phyloP scores from a whole-genome alignment of 225 moss, liverwort and hornwort genomes.

The Straminergon stramineum region DNA sequence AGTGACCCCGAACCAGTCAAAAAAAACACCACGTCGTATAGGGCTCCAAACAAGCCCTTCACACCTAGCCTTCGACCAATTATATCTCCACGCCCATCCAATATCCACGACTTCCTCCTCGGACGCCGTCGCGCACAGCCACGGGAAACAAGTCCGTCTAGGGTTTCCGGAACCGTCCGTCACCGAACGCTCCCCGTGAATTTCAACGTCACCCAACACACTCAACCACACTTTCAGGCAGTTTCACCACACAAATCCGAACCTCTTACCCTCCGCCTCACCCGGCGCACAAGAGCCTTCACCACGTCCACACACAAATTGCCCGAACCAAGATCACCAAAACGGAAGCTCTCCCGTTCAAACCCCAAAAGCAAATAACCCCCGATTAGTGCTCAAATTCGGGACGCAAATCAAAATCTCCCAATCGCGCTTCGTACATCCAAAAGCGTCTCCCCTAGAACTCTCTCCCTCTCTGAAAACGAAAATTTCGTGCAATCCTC shows the following conservation, averaged over 20 bases:
- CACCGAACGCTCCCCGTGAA: neutral
- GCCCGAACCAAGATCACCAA: neutral
- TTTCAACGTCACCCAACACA: neutral
- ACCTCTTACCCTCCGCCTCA: neutral
- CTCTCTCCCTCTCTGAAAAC: neutral
- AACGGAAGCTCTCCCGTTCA: neutral
- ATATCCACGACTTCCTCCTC: neutral
- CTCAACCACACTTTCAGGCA: neutral
- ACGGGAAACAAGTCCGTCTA: neutral
- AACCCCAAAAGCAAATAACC: neutral
- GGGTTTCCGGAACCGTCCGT: constrained; percentile 8
- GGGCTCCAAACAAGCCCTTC: neutral
- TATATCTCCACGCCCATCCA: neutral
- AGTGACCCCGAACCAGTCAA: neutral
- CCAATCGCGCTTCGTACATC: neutral
- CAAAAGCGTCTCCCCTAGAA: neutral
- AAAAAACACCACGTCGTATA: neutral
- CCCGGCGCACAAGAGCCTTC: neutral
- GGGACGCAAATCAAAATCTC: neutral
- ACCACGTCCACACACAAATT: neutral
- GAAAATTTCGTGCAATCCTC: neutral
- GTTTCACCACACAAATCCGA: neutral
- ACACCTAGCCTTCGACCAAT: neutral
- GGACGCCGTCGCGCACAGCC: neutral
- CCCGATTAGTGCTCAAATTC: neutral